Evolutionary conservation across 441 rosid species (phyloP).

Genomic region (Melastoma candidum): DNA sequence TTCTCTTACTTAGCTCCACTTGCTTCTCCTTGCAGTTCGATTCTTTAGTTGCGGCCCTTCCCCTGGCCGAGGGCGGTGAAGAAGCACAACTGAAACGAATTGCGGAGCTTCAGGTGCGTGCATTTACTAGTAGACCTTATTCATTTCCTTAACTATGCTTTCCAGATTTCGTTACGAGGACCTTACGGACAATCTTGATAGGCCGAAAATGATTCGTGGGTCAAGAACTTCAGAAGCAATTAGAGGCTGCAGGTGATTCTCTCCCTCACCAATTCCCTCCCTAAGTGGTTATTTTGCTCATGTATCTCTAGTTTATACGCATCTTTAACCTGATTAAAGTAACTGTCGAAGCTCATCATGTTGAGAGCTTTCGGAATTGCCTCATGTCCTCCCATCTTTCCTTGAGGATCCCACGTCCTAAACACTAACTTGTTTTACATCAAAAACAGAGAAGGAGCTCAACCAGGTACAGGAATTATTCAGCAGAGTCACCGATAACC

Average conservation of each 20-base stretch:
- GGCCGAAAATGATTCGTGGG: conserved; percentile 81
- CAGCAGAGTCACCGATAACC: conserved; percentile 72
- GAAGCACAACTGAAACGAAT: conserved; percentile 82
- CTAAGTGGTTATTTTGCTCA: too few relatives aligned
- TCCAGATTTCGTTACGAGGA: not conserved
- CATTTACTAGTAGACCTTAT: not conserved
- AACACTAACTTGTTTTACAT: not conserved
- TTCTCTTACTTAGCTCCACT: too few relatives aligned
- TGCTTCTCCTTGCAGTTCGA: conserved; percentile 41
- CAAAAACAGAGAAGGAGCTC: conserved; percentile 59
- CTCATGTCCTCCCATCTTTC: not conserved
- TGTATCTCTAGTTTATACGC: too few relatives aligned
- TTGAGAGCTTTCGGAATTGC: too few relatives aligned
- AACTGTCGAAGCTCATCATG: too few relatives aligned
- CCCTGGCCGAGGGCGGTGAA: conserved; percentile 81
- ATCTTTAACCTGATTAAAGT: too few relatives aligned
- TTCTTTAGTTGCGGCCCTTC: conserved; percentile 84
- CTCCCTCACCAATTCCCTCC: not conserved
- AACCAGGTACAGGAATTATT: conserved; percentile 79
- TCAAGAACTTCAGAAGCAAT: conserved; percentile 80
- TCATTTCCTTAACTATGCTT: not conserved
- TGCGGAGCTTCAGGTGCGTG: conserved; percentile 55
- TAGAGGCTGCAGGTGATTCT: conserved; percentile 80
- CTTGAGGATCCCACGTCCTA: not conserved
- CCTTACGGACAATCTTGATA: conserved; percentile 15